Evolutionary conservation across 129 eudicot species (phyloP).

Genomic region (Chrysanthemum lavandulifolium): DNA sequence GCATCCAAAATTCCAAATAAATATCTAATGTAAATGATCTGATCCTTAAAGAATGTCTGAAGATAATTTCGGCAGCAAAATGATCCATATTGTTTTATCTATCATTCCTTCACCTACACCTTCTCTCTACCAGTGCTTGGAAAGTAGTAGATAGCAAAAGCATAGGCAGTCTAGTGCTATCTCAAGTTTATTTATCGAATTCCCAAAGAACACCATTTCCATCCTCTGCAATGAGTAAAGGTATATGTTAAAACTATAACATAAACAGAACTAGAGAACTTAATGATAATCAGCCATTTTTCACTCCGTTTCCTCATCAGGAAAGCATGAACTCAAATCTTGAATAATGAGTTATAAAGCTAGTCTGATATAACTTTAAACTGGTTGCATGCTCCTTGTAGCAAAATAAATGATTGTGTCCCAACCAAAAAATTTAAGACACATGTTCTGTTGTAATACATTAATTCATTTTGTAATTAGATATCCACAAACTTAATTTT

Average conservation of each 20-base stretch:
- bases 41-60: background rate
- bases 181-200: constrained; percentile 50
- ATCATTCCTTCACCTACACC: constrained; percentile 10
- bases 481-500: background rate
- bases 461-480: background rate
- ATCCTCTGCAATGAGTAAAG: constrained; percentile 52
- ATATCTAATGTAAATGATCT: background rate
- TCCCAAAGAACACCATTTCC: constrained; percentile 75
- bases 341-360: background rate
- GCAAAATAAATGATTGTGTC: background rate
- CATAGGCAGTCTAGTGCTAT: constrained; percentile 2
- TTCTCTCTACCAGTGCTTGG: constrained; percentile 13
- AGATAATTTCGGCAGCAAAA: background rate
- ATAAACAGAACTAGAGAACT: background rate
- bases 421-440: background rate
- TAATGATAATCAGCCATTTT: background rate
- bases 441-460: constrained; percentile 6
- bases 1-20: background rate
- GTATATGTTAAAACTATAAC: constrained; percentile 3
- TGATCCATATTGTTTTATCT: background rate
- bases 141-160: constrained; percentile 14
- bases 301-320: background rate
- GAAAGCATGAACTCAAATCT: background rate
- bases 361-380: background rate
- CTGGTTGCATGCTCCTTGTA: background rate